Evolutionary conservation across 2,329 filamentous ascomycete species (phyloP), one percentile per base, ranked within the genome.

Genomic region (Hyphodiscus sp.): DNA sequence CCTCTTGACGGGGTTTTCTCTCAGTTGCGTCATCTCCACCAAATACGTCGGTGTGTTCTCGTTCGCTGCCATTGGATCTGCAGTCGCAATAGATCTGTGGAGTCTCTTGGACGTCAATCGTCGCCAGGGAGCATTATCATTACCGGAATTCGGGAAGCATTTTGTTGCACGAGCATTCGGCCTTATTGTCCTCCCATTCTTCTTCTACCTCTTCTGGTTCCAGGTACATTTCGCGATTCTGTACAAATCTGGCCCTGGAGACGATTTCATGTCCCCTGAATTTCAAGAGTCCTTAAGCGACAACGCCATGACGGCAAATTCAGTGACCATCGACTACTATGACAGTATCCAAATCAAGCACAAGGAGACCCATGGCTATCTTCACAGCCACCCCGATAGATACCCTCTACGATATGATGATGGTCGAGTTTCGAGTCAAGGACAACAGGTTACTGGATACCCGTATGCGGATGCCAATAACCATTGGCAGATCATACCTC

Each of bases 171-270:
- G 94, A 50, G 82, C 85, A n/a, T 76, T 95, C 59, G 91, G 88
- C 15, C 77, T 99, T 52, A 89, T 97, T 63, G 70, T 96, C 61
- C 82, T 97, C 62, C 94, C 94, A 15, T 96, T 99, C 78, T 78
- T 97, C 67, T 95, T 99, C 73, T 99, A 99, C 73, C 82, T 99
- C 46, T 97, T 99, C 79, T 99, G 94, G 94, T 99, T 99, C 85
- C 94, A 99, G 78, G 91, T 99, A 29, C 94, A 99, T 74, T 99
- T 99, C 71, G 80, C 89, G 45, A 89, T 99, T 64, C 79, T 99
- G 58, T 86, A 76, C 61, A 81, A 86, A 56, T 97, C 94, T 50
- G 94, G 94, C 38, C 92, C 94, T 45, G 94, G 94, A 51, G 94
- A 99, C 68, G 92, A 97, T 67, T 99, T 99, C 74, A 99, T 99